Percentiles rank a stretch among this genome's conserved stretches.
Evolutionary conservation across 306 rosid genomes (phyloP).

Genomic region (Boehmeria nivea): DNA sequence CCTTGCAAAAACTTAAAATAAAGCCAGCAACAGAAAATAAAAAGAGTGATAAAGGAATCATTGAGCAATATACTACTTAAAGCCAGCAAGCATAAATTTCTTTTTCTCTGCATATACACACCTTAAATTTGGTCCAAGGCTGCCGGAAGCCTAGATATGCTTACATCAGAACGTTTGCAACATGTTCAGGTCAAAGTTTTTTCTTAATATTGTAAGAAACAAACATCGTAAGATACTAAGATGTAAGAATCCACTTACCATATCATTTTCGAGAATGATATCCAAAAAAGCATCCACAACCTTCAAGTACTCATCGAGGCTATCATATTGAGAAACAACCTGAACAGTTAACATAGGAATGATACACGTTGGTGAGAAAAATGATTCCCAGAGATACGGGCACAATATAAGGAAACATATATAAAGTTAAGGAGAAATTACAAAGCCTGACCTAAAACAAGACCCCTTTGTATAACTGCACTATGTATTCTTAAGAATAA

Average conservation of each 20-base stretch:
- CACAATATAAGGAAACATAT: background rate
- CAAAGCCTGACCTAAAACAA: background rate
- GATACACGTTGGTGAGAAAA: background rate
- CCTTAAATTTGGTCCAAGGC: too few species aligned
- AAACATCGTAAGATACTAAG: too few species aligned
- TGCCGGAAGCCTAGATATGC: too few species aligned
- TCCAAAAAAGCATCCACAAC: slow-evolving; percentile 88
- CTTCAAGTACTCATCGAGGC: slow-evolving; percentile 74
- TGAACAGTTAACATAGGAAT: slow-evolving; percentile 29
- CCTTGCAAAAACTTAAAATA: background rate
- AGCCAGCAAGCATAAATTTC: background rate
- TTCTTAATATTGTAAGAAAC: background rate
- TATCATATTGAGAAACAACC: slow-evolving; percentile 54
- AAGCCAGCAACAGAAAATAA: background rate
- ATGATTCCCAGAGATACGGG: background rate
- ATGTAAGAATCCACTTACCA: slow-evolving; percentile 40
- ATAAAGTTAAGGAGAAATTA: background rate
- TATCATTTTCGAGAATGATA: slow-evolving; percentile 65
- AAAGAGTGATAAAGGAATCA: too few species aligned
- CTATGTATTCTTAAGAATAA: background rate
- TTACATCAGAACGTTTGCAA: background rate
- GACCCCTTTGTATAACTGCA: background rate
- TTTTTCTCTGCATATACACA: too few species aligned
- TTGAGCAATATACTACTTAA: background rate
- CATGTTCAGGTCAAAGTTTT: background rate